Evolutionary conservation across 1,284 basidiomycete species (phyloP), one percentile per base, ranked within the genome.

Genomic region (Thecaphora frezii): DNA sequence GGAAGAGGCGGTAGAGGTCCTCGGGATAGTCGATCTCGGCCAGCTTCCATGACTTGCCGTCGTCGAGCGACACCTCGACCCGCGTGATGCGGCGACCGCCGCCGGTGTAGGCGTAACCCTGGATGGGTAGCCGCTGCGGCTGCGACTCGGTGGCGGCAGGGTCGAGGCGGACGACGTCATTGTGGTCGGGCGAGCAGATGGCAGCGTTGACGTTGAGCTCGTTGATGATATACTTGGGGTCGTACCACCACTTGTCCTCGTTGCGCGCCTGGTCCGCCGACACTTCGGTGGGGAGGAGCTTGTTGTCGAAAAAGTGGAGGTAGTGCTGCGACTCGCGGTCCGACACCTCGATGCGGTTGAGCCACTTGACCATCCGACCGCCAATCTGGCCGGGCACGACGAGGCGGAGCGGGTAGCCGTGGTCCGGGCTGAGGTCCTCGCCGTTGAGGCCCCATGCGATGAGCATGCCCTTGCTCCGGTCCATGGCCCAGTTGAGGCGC

Each of bases 371-470:
- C 58, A 71, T 79, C 19, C 74, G 40, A 42, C 86, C 86, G 23
- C 86, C 86, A 50, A 87, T 87, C 58, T 86, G 84, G n/a, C 85
- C 85, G 1, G 86, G 86, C 2, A 87, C 81, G 54, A 88, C 81
- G 2, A 87, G 74, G 12, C 87, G 81, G 19, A 88, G 69, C 0
- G 87, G 87, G 64, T 83, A 87, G 3, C 87, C 87, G 66, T 88
- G 87, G 66, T 88, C 87, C 0, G 86, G 86, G 38, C 84, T 82
- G 14, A 74, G 51, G 16, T 57, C 51, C 40, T 74, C 69, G 5
- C 74, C 71, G 57, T 88, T 88, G 84, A 87, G 86, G 10, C 82
- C 83, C 84, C 85, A 87, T 26, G 83, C 83, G 24, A 87, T 80
- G 42, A 87, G 73, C 83, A 88, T 86, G 1, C 85, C 85, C 63